Evolutionary conservation across 1,284 basidiomycete species (phyloP).

Genomic region (Vanrija humicola): DNA sequence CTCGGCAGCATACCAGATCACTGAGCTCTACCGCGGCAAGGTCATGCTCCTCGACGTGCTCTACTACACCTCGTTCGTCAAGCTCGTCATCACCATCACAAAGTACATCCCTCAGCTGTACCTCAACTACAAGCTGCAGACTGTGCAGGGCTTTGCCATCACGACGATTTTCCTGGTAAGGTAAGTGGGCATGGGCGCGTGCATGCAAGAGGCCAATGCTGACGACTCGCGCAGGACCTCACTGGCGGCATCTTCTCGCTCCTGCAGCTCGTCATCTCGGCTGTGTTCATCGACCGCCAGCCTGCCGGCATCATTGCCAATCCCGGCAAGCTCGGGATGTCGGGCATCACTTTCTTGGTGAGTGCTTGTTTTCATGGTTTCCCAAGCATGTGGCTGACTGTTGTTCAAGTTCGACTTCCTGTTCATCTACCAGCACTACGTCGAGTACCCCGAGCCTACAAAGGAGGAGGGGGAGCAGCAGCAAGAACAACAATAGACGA

Average conservation of each 20-base stretch:
- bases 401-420: constrained; percentile 5
- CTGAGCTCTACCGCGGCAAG: constrained; percentile 26
- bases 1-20: constrained; percentile 16
- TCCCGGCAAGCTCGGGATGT: constrained; percentile 45
- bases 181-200: neutral
- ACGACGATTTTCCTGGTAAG: constrained; percentile 36
- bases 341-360: constrained; percentile 26
- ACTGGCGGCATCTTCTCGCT: constrained; percentile 44
- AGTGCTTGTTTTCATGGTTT: neutral
- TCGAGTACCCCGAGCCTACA: constrained; percentile 6
- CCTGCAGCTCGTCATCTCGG: constrained; percentile 43
- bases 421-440: constrained; percentile 11
- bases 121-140: constrained; percentile 40
- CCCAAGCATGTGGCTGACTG: neutral
- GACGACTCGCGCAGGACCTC: constrained; percentile 32
- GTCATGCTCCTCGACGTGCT: constrained; percentile 44
- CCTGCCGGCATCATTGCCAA: constrained; percentile 45
- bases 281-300: constrained; percentile 39
- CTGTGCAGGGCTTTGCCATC: constrained; percentile 42
- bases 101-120: constrained; percentile 48
- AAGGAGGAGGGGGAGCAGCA: neutral
- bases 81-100: constrained; percentile 38
- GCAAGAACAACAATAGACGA: neutral
- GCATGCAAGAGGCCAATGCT: neutral
- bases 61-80: constrained; percentile 41